Evolutionary conservation across 2,329 filamentous ascomycete genomes (phyloP).

Genomic region (Paracorniculantispora psalliotae): DNA sequence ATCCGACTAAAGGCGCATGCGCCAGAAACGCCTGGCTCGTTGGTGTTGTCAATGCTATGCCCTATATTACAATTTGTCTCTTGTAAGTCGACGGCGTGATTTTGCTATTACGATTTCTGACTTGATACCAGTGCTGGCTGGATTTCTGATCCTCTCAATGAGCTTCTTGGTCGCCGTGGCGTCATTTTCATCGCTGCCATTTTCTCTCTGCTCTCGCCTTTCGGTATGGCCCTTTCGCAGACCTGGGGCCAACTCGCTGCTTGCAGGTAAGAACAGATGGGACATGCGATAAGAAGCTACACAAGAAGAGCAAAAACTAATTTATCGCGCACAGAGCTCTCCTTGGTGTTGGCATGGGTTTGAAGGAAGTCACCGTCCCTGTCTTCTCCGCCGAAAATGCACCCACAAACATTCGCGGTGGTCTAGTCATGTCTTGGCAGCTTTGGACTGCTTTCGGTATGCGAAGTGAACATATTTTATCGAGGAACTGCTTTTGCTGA

Average conservation of each 20-base stretch:
- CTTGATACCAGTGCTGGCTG: constrained; percentile 47
- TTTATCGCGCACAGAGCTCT: constrained; percentile 30
- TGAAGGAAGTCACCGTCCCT: constrained; percentile 45
- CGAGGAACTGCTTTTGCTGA: neutral
- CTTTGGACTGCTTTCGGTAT: constrained; percentile 48
- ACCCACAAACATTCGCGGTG: constrained; percentile 32
- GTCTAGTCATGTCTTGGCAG: constrained; percentile 33
- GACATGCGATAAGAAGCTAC: too few relatives aligned
- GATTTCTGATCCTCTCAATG: constrained; percentile 59
- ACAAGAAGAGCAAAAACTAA: too few relatives aligned
- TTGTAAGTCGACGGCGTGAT: constrained; percentile 32
- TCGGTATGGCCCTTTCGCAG: constrained; percentile 55
- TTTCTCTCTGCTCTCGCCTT: constrained; percentile 56
- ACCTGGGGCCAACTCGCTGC: constrained; percentile 54
- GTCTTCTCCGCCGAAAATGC: constrained; percentile 50
- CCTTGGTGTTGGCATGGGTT: constrained; percentile 57
- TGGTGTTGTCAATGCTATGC: constrained; percentile 52
- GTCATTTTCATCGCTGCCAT: constrained; percentile 59
- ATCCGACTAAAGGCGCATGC: constrained; percentile 32
- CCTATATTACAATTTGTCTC: constrained; percentile 36
- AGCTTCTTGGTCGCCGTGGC: constrained; percentile 53
- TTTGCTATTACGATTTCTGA: constrained; percentile 7
- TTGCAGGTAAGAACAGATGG: constrained; percentile 37
- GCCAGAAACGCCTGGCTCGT: constrained; percentile 53
- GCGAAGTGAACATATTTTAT: neutral